Conservation (phyloP, 2,329 filamentous ascomycete genomes). For the Aspergillus piperis region DNA sequence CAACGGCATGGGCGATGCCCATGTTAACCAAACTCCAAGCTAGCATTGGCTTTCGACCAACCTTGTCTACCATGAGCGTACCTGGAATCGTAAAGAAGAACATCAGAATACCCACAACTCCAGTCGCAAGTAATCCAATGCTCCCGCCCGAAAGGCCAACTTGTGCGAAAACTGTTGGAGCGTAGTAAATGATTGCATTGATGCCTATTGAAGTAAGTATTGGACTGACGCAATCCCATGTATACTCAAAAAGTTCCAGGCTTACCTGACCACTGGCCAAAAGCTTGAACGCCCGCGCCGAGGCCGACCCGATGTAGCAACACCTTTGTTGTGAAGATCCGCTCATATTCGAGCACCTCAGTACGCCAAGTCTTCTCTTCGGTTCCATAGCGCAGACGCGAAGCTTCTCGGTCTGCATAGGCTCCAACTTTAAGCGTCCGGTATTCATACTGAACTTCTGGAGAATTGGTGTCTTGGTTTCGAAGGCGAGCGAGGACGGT, state of each 20-base stretch:
- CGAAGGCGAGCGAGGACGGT: constrained; percentile 29
- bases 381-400: no score
- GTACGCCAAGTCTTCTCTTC: no score
- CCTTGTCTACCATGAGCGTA: constrained; percentile 33
- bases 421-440: constrained; percentile 48
- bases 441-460: constrained; percentile 47
- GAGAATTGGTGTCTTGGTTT: constrained; percentile 33
- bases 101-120: constrained; percentile 38
- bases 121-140: constrained; percentile 36
- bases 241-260: no score
- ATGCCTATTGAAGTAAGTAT: constrained; percentile 29
- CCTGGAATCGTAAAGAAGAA: constrained; percentile 34
- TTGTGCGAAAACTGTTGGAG: constrained; percentile 39
- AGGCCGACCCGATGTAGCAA: no score
- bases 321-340: no score
- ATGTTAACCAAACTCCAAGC: constrained; percentile 27
- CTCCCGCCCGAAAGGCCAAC: constrained; percentile 39
- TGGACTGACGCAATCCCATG: no score
- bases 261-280: constrained; percentile 32
- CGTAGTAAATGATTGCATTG: constrained; percentile 49
- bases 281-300: constrained; percentile 39
- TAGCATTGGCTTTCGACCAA: constrained; percentile 34
- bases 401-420: no score
- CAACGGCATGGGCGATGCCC: constrained; percentile 29
- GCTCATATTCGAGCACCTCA: no score